These are phyloP conservation scores for Oryza nivara DNA, from an alignment of 176 grass and related monocot species.

Conservation along the genomic window DNA sequence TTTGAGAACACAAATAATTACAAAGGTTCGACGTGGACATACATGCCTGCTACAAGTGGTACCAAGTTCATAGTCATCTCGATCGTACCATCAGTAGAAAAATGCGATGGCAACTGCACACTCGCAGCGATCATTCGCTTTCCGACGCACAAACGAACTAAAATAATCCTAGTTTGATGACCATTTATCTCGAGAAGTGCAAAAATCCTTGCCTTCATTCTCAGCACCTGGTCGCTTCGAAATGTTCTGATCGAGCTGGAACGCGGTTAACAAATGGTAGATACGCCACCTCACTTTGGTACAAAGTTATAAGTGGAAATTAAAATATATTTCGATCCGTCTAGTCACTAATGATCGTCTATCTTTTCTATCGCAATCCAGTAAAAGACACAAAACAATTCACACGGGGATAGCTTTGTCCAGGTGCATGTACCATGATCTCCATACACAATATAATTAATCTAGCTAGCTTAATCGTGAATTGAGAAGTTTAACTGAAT, in stretches of 20 bases:
- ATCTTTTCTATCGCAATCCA: constrained; percentile 30
- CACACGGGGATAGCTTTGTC: not conserved
- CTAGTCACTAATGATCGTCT: constrained; percentile 4
- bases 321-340: not conserved
- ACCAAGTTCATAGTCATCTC: not conserved
- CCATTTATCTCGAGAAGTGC: not conserved
- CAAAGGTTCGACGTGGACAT: not conserved
- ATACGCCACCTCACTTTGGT: not conserved
- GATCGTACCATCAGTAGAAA: not conserved
- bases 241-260: constrained; percentile 23
- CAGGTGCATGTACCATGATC: not conserved
- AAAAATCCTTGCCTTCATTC: constrained; percentile 17
- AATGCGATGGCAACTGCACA: constrained; percentile 11
- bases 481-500: too few relatives aligned
- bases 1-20: too few relatives aligned
- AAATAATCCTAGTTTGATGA: constrained; percentile 34
- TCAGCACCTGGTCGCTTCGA: constrained; percentile 21
- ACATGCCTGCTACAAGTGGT: constrained; percentile 14
- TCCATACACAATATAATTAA: not conserved
- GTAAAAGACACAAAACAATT: not conserved
- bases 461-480: too few relatives aligned
- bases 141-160: constrained; percentile 54
- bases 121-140: constrained; percentile 11
- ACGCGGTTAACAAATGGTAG: constrained; percentile 34
- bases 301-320: not conserved